Conservation (phyloP, 2,329 filamentous ascomycete species). For the Alternaria longipes region DNA sequence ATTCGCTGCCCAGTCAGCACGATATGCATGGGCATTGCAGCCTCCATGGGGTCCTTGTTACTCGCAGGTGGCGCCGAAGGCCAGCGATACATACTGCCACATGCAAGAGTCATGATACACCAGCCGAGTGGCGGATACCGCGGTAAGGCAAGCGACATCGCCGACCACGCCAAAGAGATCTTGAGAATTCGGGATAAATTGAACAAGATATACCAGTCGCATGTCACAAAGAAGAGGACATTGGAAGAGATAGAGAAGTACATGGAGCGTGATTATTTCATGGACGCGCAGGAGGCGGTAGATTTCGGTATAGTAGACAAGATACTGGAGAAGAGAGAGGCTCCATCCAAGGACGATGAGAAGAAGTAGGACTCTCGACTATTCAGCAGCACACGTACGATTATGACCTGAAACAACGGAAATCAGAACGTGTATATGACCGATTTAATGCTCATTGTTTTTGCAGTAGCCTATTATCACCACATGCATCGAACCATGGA, state of each 20-base stretch:
- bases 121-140: constrained; percentile 83
- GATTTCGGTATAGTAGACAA: constrained; percentile 93
- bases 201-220: constrained; percentile 87
- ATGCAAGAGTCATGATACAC: constrained; percentile 96
- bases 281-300: constrained; percentile 86
- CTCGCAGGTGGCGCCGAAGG: constrained; percentile 86
- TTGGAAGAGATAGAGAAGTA: constrained; percentile 88
- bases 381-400: background rate
- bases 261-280: constrained; percentile 97
- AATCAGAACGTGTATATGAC: background rate
- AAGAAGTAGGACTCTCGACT: constrained; percentile 11
- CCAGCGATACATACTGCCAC: constrained; percentile 88
- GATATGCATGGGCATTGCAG: constrained; percentile 92
- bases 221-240: constrained; percentile 81
- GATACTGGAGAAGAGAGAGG: constrained; percentile 74
- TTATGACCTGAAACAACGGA: background rate
- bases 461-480: background rate
- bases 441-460: background rate
- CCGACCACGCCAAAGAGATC: constrained; percentile 98
- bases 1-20: constrained; percentile 93
- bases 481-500: background rate
- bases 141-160: constrained; percentile 79
- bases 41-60: constrained; percentile 91
- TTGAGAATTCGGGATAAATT: constrained; percentile 83
- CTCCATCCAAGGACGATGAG: constrained; percentile 51